Evolutionary conservation across 306 rosid genomes (phyloP).

Genomic region (Quercus berberidifolia): DNA sequence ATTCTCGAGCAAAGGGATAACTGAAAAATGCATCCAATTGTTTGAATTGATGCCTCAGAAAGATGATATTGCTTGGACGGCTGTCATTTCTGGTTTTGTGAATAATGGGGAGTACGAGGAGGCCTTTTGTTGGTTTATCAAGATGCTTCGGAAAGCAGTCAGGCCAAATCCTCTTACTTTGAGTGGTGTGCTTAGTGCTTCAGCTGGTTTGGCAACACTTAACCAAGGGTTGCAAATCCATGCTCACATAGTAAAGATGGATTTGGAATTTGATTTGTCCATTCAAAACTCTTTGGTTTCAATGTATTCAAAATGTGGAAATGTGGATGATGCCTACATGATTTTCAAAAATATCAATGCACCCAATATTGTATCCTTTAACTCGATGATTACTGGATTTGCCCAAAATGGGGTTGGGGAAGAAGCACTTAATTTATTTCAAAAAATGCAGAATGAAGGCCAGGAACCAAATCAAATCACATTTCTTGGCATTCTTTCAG

Average conservation of each 20-base stretch:
- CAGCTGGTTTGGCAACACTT: slow-evolving; percentile 54
- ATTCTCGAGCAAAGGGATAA: slow-evolving; percentile 49
- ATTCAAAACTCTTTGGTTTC: slow-evolving; percentile 77
- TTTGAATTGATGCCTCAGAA: slow-evolving; percentile 60
- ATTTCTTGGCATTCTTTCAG: slow-evolving; percentile 73
- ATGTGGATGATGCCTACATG: slow-evolving; percentile 48
- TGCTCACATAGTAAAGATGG: slow-evolving; percentile 51
- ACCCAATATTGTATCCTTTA: slow-evolving; percentile 60
- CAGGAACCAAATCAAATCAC: slow-evolving; percentile 55
- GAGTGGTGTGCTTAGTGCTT: slow-evolving; percentile 70
- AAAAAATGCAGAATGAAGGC: slow-evolving; percentile 55
- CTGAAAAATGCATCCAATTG: slow-evolving; percentile 45
- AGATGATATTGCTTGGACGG: slow-evolving; percentile 82
- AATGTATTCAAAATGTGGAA: slow-evolving; percentile 79
- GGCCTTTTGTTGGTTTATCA: slow-evolving; percentile 63
- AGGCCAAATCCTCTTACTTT: slow-evolving; percentile 57
- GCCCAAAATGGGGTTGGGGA: slow-evolving; percentile 71
- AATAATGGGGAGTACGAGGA: slow-evolving; percentile 52
- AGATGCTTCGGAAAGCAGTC: slow-evolving; percentile 46
- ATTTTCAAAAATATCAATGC: slow-evolving; percentile 42
- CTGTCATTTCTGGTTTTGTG: slow-evolving; percentile 74
- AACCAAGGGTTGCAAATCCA: slow-evolving; percentile 76
- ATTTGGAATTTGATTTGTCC: slow-evolving; percentile 52
- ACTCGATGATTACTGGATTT: slow-evolving; percentile 67
- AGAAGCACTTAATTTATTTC: slow-evolving; percentile 58